phyloP scores from a whole-genome alignment of 176 grass and related monocot species.

The Calamus simplicifolius region DNA sequence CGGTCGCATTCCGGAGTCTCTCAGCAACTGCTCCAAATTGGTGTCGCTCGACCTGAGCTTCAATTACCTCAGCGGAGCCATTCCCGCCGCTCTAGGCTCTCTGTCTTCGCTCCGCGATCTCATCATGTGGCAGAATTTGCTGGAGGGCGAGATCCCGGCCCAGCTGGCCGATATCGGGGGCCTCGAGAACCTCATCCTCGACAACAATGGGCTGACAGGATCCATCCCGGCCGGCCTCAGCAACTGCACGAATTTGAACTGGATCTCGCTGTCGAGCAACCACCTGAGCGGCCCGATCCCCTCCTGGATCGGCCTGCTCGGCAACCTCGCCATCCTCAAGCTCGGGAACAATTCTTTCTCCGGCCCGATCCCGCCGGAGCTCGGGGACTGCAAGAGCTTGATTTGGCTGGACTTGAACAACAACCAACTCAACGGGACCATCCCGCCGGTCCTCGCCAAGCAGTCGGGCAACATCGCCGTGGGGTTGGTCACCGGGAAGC shows the following conservation, averaged over 20 bases:
- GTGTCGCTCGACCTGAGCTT: slow-evolving; percentile 93
- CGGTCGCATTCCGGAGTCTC: slow-evolving; percentile 50
- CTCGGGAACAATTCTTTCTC: slow-evolving; percentile 87
- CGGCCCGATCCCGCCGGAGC: slow-evolving; percentile 59
- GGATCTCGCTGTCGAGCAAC: slow-evolving; percentile 93
- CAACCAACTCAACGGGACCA: slow-evolving; percentile 75
- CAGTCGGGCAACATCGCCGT: slow-evolving; percentile 75
- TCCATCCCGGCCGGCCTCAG: slow-evolving; percentile 46
- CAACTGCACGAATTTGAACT: slow-evolving; percentile 72
- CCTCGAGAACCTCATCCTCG: slow-evolving; percentile 89
- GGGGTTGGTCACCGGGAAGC: slow-evolving; percentile 59
- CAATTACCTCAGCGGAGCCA: slow-evolving; percentile 60
- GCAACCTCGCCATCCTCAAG: slow-evolving; percentile 71
- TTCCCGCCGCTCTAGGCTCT: slow-evolving; percentile 47
- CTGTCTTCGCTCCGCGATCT: slow-evolving; percentile 60
- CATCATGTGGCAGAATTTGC: slow-evolving; percentile 90
- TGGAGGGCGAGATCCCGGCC: slow-evolving; percentile 79
- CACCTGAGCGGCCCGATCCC: slow-evolving; percentile 62
- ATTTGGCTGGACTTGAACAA: slow-evolving; percentile 85
- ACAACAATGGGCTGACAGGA: slow-evolving; percentile 79
- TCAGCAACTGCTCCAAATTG: slow-evolving; percentile 72
- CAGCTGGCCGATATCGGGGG: slow-evolving; percentile 38
- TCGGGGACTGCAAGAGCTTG: slow-evolving; percentile 88
- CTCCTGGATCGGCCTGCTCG: slow-evolving; percentile 69
- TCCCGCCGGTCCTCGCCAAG: slow-evolving; percentile 50